Conservation (phyloP, 2,329 filamentous ascomycete genomes). For the Leptographium wingfieldii region DNA sequence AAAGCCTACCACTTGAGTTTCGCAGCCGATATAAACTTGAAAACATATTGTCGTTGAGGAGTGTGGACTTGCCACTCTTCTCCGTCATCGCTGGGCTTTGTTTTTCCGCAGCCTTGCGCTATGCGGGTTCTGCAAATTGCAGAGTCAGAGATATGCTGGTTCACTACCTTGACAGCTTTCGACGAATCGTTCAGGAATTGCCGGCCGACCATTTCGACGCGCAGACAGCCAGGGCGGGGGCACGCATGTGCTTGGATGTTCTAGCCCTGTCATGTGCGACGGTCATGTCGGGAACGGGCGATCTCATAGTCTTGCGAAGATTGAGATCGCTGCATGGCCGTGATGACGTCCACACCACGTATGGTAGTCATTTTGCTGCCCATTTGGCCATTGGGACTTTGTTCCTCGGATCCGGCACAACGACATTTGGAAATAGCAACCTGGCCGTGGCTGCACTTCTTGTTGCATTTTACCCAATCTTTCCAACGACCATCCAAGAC, state of each 20-base stretch:
- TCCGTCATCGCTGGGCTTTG: constrained; percentile 85
- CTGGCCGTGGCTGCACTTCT: constrained; percentile 76
- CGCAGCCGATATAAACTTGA: constrained; percentile 47
- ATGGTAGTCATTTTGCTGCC: constrained; percentile 84
- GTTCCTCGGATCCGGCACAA: constrained; percentile 84
- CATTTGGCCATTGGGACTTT: constrained; percentile 85
- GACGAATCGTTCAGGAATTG: constrained; percentile 55
- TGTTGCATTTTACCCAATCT: constrained; percentile 87
- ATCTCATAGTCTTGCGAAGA: constrained; percentile 71
- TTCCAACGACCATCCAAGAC: constrained; percentile 79
- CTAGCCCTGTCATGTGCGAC: constrained; percentile 70
- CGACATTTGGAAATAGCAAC: constrained; percentile 82
- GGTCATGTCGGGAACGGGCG: constrained; percentile 93
- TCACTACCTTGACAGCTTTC: constrained; percentile 75
- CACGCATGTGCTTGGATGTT: constrained; percentile 83
- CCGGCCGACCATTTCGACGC: constrained; percentile 57
- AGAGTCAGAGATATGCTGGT: constrained; percentile 71
- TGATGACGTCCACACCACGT: constrained; percentile 70
- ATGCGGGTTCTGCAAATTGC: constrained; percentile 57
- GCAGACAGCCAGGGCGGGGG: constrained; percentile 68
- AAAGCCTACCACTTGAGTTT: constrained; percentile 61
- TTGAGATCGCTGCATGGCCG: constrained; percentile 80
- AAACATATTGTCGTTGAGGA: constrained; percentile 50
- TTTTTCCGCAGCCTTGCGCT: constrained; percentile 63
- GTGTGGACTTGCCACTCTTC: constrained; percentile 80